Conservation (phyloP, 305 asterid species). For the Fraxinus ornus region DNA sequence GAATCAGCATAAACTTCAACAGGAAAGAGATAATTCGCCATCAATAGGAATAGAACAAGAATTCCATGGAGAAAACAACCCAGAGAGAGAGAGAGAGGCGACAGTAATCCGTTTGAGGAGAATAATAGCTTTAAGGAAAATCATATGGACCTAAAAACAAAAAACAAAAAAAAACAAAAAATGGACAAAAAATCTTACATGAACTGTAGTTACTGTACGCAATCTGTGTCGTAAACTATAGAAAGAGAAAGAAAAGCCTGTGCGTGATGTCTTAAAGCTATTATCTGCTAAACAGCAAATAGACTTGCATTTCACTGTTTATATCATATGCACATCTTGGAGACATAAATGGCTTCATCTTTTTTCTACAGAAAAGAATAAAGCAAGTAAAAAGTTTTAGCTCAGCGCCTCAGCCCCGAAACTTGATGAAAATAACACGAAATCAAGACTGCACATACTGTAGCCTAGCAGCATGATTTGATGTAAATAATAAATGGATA, state of each 20-base stretch:
- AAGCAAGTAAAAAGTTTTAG: conserved; percentile 8
- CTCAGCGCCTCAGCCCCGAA: conserved; percentile 3
- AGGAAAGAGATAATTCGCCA: not conserved
- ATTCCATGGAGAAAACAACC: not conserved
- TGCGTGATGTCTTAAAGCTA: not conserved
- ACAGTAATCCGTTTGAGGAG: not conserved
- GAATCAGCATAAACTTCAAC: not conserved
- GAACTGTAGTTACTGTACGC: not conserved
- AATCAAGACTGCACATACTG: conserved; percentile 23
- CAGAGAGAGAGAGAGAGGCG: not conserved
- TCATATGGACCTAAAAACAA: conserved; percentile 19
- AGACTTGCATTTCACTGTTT: conserved; percentile 29
- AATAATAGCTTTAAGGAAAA: not conserved
- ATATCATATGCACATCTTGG: conserved; percentile 23
- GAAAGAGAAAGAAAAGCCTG: conserved; percentile 25
- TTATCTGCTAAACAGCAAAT: conserved; percentile 32
- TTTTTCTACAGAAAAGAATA: not conserved
- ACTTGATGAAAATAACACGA: conserved; percentile 20
- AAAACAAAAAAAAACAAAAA: not conserved
- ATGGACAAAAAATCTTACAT: conserved; percentile 21
- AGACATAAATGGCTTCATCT: conserved; percentile 11
- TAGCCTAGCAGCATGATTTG: not conserved
- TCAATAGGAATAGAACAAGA: not conserved
- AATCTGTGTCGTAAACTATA: conserved; percentile 26
- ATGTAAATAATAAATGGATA: conserved; percentile 1